Base-by-base conservation (phyloP, 306 rosid genomes). In the Cyclanthera cordifolia region DNA sequence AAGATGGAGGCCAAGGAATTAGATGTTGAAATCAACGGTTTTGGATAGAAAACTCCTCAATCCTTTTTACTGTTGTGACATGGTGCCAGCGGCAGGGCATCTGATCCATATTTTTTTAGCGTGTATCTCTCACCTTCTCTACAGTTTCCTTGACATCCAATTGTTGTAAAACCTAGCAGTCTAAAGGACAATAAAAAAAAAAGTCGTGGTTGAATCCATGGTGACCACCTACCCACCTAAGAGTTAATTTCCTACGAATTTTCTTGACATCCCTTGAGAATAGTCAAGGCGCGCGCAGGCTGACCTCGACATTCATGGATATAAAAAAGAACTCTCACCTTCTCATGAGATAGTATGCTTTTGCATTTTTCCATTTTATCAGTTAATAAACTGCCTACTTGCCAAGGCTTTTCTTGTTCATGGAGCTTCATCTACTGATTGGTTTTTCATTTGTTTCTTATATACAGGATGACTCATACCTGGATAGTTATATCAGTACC, bases 401-500 rank as follows among this genome's bases (percentile, higher is more conserved):
- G 64, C 43, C 41, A 10, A 34, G 10, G 2, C 3, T 34, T 59
- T 59, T 32, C 24, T 59, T 32, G 27, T 34, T 63, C 8, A 20
- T 41, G 52, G 24, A 63, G 19, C 1, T 63, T 41, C 52, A 63
- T 63, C 69, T 12, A 41, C 49, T 23, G 6, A 45, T 14, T 45
- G 15, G 20, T 45, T 65, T 45, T 65, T 14, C 19, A 14, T 65
- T 45, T 45, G 34, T 27, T 28, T 16, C 61, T 65, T 41, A 13
- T 63, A 10, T 20, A 21, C 75, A 80, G 87, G 87, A 83, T 67
- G 87, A 80, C 76, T 80, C 87, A 4, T 83, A 80, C 53, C 74
- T 77, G 76, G 87, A 83, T 77, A 83, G 84, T 75, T 80, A 83
- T 43, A 83, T 83, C 25, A 83, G 87, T 67, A 83, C 87, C 49